These are phyloP conservation scores for Neurospora cerealis DNA, from an alignment of 495 filamentous ascomycete species.

Conservation along the genomic window DNA sequence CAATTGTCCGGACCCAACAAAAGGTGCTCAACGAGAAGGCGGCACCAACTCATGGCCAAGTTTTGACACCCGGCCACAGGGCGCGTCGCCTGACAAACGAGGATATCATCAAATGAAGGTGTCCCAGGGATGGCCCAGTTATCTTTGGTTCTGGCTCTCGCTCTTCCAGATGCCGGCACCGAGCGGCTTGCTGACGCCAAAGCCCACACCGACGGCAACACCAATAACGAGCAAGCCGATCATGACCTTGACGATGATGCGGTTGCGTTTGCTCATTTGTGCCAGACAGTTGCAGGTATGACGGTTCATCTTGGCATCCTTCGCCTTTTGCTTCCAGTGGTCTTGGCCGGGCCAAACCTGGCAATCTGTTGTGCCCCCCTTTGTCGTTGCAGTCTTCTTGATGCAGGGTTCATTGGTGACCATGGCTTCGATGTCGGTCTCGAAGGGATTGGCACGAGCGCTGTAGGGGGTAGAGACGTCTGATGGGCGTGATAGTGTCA, in stretches of 20 bases:
- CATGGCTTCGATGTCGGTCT: constrained; percentile 39
- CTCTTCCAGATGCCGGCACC: constrained; percentile 36
- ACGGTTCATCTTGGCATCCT: constrained; percentile 35
- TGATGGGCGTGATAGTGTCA: constrained; percentile 17
- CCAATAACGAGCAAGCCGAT: constrained; percentile 35
- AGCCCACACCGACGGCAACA: constrained; percentile 36
- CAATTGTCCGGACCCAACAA: not conserved
- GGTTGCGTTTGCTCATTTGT: constrained; percentile 35
- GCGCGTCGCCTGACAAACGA: not conserved
- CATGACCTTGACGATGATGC: constrained; percentile 32
- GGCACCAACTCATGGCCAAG: no score
- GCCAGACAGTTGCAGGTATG: constrained; percentile 34
- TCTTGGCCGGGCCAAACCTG: constrained; percentile 42
- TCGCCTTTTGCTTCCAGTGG: constrained; percentile 39
- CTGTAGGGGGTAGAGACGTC: constrained; percentile 29
- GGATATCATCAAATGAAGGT: not conserved
- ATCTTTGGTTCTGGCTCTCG: constrained; percentile 15
- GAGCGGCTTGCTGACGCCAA: constrained; percentile 41
- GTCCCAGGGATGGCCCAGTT: not conserved
- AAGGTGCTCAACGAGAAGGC: not conserved
- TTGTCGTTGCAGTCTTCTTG: constrained; percentile 24
- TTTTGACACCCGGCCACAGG: not conserved
- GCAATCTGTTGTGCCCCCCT: constrained; percentile 27
- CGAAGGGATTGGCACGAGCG: constrained; percentile 30
- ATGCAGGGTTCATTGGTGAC: constrained; percentile 20